phyloP scores from a whole-genome alignment of 75 land plant species.

The Pinus albicaulis region DNA sequence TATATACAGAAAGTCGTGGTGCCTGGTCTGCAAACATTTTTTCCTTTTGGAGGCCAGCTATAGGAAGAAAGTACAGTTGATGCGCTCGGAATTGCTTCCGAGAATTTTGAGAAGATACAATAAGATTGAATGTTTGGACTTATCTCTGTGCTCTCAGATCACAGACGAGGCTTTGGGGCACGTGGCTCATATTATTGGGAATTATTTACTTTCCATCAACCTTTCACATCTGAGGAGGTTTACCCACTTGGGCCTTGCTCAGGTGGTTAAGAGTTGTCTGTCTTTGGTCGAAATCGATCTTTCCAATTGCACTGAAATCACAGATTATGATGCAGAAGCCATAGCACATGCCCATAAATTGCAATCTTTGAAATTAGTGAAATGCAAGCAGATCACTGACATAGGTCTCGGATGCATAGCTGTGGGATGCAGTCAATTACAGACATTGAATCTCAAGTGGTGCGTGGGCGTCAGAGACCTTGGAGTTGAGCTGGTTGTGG shows the following conservation, averaged over 20 bases:
- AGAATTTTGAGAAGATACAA: conserved; percentile 40
- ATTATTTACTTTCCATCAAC: conserved; percentile 39
- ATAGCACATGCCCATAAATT: conserved; percentile 48
- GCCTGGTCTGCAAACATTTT: conserved; percentile 56
- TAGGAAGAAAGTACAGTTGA: conserved; percentile 42
- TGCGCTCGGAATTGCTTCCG: conserved; percentile 52
- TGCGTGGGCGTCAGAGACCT: conserved; percentile 73
- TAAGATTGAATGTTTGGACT: conserved; percentile 38
- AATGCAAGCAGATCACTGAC: conserved; percentile 70
- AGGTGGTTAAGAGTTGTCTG: conserved; percentile 41
- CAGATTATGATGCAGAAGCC: conserved; percentile 51
- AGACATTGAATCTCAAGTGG: conserved; percentile 58
- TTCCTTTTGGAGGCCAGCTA: conserved; percentile 54
- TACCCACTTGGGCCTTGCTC: conserved; percentile 37
- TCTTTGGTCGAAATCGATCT: conserved; percentile 64
- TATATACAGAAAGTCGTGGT: conserved; percentile 55
- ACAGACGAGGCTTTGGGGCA: conserved; percentile 30
- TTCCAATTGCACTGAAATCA: conserved; percentile 50
- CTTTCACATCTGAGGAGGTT: conserved; percentile 42
- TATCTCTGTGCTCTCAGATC: conserved; percentile 57
- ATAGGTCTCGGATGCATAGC: conserved; percentile 72
- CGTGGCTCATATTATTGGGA: conserved; percentile 17
- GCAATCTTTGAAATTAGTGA: conserved; percentile 57
- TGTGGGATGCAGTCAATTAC: conserved; percentile 62
- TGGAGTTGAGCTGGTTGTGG: conserved; percentile 67